Evolutionary conservation across 1,139 yeast genomes (phyloP).

Genomic region (Blastobotrys ciferrii): DNA sequence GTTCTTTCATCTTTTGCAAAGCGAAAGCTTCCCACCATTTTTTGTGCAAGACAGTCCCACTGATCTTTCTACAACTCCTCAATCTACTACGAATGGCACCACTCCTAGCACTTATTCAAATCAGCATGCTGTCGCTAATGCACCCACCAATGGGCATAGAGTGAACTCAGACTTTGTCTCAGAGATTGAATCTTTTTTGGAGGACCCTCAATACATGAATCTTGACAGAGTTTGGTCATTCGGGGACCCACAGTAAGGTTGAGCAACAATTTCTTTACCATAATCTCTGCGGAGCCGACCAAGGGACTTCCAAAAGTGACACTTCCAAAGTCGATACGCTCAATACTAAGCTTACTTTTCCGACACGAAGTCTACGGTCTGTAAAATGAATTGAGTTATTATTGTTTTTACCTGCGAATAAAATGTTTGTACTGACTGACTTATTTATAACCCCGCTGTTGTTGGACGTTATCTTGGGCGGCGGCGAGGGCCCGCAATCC

Average conservation of each 20-base stretch:
- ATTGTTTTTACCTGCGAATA: too few relatives aligned
- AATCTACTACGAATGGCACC: neutral
- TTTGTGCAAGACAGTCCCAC: conserved; percentile 6
- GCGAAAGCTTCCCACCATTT: conserved; percentile 5
- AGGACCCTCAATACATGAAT: conserved; percentile 9
- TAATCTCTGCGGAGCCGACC: too few relatives aligned
- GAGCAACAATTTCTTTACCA: too few relatives aligned
- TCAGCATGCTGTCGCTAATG: neutral
- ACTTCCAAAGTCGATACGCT: too few relatives aligned
- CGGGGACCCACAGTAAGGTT: too few relatives aligned
- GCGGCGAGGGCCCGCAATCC: neutral
- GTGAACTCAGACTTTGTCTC: conserved; percentile 3
- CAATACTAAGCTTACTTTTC: too few relatives aligned
- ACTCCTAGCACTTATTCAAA: neutral
- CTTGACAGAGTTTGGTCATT: conserved; percentile 11
- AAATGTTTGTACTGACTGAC: too few relatives aligned
- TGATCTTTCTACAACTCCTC: conserved; percentile 3
- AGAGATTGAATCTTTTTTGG: conserved; percentile 6
- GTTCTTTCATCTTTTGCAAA: conserved; percentile 2
- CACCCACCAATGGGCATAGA: neutral
- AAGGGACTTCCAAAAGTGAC: too few relatives aligned
- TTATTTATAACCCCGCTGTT: too few relatives aligned
- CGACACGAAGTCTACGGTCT: too few relatives aligned
- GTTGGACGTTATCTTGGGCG: neutral
- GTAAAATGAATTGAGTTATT: too few relatives aligned